phyloP scores from a whole-genome alignment of 495 filamentous ascomycete species.

The Aspergillus ellipticus region DNA sequence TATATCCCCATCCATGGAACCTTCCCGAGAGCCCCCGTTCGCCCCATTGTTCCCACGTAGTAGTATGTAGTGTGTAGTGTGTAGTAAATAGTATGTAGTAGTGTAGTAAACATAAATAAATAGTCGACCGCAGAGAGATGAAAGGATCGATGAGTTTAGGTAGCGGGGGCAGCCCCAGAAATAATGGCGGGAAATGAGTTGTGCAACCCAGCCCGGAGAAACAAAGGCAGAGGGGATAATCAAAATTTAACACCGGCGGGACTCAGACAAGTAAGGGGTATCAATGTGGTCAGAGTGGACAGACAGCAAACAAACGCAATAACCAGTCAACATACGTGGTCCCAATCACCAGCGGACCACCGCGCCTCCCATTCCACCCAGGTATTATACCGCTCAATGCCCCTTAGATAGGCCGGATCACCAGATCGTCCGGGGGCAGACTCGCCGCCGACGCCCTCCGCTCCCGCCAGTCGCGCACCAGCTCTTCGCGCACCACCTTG shows the following conservation, averaged over 20 bases:
- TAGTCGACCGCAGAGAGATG: no score
- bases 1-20: slow-evolving; percentile 5
- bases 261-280: slow-evolving; percentile 23
- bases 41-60: no score
- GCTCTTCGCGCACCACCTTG: slow-evolving; percentile 66
- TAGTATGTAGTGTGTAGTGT: background rate
- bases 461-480: slow-evolving; percentile 47
- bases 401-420: slow-evolving; percentile 7
- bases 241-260: background rate
- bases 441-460: slow-evolving; percentile 13
- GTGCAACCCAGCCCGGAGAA: background rate
- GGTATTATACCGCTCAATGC: background rate
- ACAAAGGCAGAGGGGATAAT: background rate
- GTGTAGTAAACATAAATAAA: background rate
- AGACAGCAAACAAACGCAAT: slow-evolving; percentile 21
- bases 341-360: slow-evolving; percentile 9
- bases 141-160: no score
- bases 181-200: no score
- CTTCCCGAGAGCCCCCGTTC: background rate
- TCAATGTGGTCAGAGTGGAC: slow-evolving; percentile 23
- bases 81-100: background rate
- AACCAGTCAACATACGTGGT: slow-evolving; percentile 20
- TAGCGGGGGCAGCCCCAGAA: no score
- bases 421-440: slow-evolving; percentile 9
- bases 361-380: background rate